Percentiles rank a stretch among this genome's conserved stretches.
Conservation (phyloP, 2,329 filamentous ascomycete species). For the Zopfia rhizophila region DNA sequence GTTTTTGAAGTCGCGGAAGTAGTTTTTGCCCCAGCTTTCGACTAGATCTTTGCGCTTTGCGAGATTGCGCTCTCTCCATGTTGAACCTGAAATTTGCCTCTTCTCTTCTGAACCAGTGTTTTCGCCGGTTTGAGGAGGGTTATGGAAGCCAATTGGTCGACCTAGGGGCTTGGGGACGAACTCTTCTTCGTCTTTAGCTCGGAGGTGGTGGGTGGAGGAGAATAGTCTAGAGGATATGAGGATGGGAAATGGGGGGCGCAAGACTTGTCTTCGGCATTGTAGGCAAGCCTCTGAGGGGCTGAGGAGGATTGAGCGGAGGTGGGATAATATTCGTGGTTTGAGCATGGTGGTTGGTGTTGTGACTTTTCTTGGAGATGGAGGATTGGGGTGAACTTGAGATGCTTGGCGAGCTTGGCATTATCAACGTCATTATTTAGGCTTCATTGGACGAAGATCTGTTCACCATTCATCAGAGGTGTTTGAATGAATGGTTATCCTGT, state of each 20-base stretch:
- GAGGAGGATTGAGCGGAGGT: not conserved
- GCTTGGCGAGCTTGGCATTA: not conserved
- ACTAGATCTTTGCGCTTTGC: constrained; percentile 78
- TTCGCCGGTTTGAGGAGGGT: constrained; percentile 79
- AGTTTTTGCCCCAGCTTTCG: constrained; percentile 81
- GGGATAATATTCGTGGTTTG: not conserved
- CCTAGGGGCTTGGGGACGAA: constrained; percentile 65
- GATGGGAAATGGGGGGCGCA: constrained; percentile 22
- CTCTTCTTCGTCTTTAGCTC: constrained; percentile 32
- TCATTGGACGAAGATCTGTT: no score
- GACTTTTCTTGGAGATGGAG: not conserved
- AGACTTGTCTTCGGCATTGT: not conserved
- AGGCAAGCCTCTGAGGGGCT: not conserved
- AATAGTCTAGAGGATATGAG: constrained; percentile 27
- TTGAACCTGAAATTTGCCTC: constrained; percentile 45
- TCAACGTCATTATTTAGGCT: no score
- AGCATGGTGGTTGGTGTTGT: not conserved
- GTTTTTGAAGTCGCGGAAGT: constrained; percentile 96
- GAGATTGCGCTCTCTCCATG: constrained; percentile 66
- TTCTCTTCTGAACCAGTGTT: constrained; percentile 79
- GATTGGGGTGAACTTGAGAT: not conserved
- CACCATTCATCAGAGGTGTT: no score
- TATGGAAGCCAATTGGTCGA: constrained; percentile 83
- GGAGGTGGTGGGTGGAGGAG: not conserved
- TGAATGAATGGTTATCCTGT: no score